Conservation (phyloP, 164 flowering plant genomes). For the Vitis labrusca region DNA sequence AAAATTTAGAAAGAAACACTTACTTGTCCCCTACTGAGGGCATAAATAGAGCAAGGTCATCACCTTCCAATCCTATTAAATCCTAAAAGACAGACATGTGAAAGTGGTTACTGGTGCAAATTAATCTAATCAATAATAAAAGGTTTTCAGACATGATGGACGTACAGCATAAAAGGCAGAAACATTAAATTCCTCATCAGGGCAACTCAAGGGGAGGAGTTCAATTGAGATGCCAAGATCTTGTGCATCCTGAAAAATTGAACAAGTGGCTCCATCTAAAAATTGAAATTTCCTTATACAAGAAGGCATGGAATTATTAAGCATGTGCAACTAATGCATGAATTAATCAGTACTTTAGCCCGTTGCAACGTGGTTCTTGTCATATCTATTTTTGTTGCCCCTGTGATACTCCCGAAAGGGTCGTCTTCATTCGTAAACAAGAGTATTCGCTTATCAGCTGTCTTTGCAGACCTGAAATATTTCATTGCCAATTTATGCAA, state of each 20-base stretch:
- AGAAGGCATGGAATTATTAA: neutral
- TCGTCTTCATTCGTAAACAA: conserved; percentile 93
- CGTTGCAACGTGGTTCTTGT: conserved; percentile 86
- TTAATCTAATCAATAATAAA: conserved; percentile 1
- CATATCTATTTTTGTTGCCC: conserved; percentile 77
- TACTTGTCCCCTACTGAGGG: conserved; percentile 69
- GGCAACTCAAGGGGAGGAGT: conserved; percentile 74
- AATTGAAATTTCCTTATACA: neutral
- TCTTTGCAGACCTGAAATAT: conserved; percentile 73
- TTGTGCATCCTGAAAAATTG: conserved; percentile 76
- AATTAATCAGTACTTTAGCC: conserved; percentile 60
- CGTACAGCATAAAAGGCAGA: conserved; percentile 79
- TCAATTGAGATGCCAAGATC: conserved; percentile 93
- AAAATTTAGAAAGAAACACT: conserved; percentile 4
- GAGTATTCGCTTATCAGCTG: conserved; percentile 77
- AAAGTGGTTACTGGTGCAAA: neutral
- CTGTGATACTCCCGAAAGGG: conserved; percentile 83
- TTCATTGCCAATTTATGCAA: neutral
- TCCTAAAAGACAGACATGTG: conserved; percentile 44
- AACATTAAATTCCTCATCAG: conserved; percentile 62
- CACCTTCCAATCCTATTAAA: conserved; percentile 70
- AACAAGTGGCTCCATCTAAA: neutral
- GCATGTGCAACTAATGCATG: neutral
- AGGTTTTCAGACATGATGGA: neutral
- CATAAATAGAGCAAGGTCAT: conserved; percentile 56